Evolutionary conservation across 129 eudicot species (phyloP), one percentile per base, ranked within the genome.

Genomic region (Pseudognaphalium luteoalbum): DNA sequence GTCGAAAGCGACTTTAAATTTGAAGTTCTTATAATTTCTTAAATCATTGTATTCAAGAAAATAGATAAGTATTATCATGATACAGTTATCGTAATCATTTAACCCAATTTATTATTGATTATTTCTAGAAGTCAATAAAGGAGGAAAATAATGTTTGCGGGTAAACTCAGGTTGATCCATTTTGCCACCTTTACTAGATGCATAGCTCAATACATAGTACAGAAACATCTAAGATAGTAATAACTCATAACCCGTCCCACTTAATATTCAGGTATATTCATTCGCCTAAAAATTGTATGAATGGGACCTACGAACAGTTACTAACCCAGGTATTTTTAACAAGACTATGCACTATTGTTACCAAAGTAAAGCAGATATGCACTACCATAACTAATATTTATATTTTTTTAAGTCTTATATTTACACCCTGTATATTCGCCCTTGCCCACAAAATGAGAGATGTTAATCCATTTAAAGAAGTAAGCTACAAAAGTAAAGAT

Each of bases 121-220:
- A 63, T 63, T 22, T n/a, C n/a, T n/a, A n/a, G n/a, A 14, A 63
- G 15, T 29, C 58, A 16, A 15, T 2, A 29, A 1, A 63, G 30
- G 9, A 63, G 37, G 39, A 6, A 63, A 1, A 14, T 29, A 63
- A 14, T 14, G 68, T 30, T 25, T 63, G 35, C 41, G 0, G 68
- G 41, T 65, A 25, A 61, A 32, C 44, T 3, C 3, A 16, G 14
- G 10, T 39, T 6, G 42, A 32, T 16, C 39, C n/a, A 16, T 64
- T 34, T 34, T 29, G 15, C 39, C 44, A 9, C 16, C 29, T 5
- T 25, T 25, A 25, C 68, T 9, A 17, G 34, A 63, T 12, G 39
- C 68, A 25, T 63, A 63, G 68, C 68, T 63, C 68, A 63, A 63
- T 52, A 52, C 21, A 63, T 8, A 6, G 30, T 52, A 52, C 21